A percentile compares a stretch with the other conserved stretches of the same genome.
Conservation (phyloP, 1,139 yeast species). For the Chernovozyma sophiae-reginae region DNA sequence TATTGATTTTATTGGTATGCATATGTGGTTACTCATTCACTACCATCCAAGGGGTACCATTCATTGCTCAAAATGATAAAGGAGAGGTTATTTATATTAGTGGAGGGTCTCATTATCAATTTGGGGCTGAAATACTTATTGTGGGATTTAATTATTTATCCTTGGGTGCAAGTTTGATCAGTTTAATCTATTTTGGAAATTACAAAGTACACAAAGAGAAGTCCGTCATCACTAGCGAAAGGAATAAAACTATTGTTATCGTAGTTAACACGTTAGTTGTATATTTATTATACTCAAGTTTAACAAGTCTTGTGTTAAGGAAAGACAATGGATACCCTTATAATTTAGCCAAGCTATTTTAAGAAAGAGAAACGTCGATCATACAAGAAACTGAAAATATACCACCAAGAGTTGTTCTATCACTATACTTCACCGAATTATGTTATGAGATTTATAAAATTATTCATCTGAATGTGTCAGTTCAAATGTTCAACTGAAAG, state of each 20-base stretch:
- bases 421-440: no score
- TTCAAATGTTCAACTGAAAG: no score
- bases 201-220: slow-evolving; percentile 21
- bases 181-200: slow-evolving; percentile 34
- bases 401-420: no score
- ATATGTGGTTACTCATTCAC: slow-evolving; percentile 65
- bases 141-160: slow-evolving; percentile 46
- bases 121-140: slow-evolving; percentile 60
- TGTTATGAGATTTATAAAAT: no score
- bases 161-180: slow-evolving; percentile 37
- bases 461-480: no score
- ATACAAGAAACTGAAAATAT: no score
- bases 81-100: slow-evolving; percentile 51
- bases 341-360: slow-evolving; percentile 29
- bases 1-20: slow-evolving; percentile 40
- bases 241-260: slow-evolving; percentile 15
- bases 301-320: slow-evolving; percentile 37
- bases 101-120: slow-evolving; percentile 64
- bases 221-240: slow-evolving; percentile 14
- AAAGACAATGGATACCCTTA: slow-evolving; percentile 43
- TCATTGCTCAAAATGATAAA: slow-evolving; percentile 49
- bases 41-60: slow-evolving; percentile 55
- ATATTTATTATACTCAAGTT: slow-evolving; percentile 31
- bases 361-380: no score
- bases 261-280: slow-evolving; percentile 16